Percentiles rank a stretch among this genome's conserved stretches.
These are phyloP conservation scores for Cordyceps fumosorosea DNA, from an alignment of 2,329 filamentous ascomycete genomes.

Conservation along the genomic window DNA sequence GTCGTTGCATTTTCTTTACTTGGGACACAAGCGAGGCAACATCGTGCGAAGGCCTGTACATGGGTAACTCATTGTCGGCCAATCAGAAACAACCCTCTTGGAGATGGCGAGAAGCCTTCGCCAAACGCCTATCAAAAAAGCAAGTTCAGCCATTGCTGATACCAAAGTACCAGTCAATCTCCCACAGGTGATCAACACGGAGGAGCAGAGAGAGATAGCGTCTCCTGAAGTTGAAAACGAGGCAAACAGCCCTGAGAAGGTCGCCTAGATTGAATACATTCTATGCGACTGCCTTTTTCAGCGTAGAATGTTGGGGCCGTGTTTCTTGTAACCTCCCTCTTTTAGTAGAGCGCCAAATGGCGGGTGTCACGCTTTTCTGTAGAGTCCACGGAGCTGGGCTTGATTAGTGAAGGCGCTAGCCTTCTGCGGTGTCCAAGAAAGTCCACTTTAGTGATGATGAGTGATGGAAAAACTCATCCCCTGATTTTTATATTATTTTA, in stretches of 20 bases:
- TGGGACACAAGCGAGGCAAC: not conserved
- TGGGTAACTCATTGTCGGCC: not conserved
- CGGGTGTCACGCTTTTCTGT: conserved; percentile 4
- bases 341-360: conserved; percentile 11
- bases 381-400: not conserved
- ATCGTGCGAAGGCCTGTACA: not conserved
- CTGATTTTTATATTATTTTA: not conserved
- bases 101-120: not conserved
- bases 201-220: not conserved
- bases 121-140: not conserved
- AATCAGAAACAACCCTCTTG: not conserved
- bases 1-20: not conserved
- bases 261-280: not conserved
- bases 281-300: conserved; percentile 7
- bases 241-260: not conserved
- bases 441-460: not conserved
- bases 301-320: conserved; percentile 2
- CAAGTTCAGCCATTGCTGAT: not conserved
- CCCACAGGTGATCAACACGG: not conserved
- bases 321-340: conserved; percentile 7
- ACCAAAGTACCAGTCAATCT: not conserved
- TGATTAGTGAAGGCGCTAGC: conserved; percentile 2
- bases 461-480: not conserved
- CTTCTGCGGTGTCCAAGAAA: not conserved
- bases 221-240: not conserved